phyloP scores from a whole-genome alignment of 176 grass and related monocot species.

The Triticum timopheevii region DNA sequence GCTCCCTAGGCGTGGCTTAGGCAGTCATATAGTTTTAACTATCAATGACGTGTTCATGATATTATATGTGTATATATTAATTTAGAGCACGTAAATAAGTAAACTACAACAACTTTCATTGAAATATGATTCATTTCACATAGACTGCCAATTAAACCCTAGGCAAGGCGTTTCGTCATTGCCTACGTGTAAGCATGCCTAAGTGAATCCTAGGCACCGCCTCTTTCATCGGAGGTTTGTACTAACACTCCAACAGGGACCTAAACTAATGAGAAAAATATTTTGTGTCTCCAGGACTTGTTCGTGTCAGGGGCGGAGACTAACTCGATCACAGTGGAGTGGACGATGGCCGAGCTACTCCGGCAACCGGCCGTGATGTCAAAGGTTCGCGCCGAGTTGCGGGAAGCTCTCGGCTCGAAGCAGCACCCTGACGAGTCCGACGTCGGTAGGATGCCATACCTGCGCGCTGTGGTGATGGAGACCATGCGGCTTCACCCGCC shows the following conservation, averaged over 20 bases:
- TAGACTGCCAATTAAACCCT: no score
- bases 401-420: constrained; percentile 33
- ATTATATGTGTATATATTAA: no score
- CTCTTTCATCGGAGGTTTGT: background rate
- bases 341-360: constrained; percentile 71
- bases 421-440: constrained; percentile 28
- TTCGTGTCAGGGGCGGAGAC: constrained; percentile 51
- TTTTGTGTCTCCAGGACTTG: constrained; percentile 27
- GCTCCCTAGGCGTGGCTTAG: no score
- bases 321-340: constrained; percentile 56
- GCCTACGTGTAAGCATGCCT: background rate
- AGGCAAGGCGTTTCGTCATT: no score
- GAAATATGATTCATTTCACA: no score
- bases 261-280: background rate
- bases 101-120: no score
- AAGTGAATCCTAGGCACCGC: background rate
- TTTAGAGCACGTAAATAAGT: no score
- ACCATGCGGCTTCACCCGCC: constrained; percentile 59
- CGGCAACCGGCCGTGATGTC: constrained; percentile 48
- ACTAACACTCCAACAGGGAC: background rate
- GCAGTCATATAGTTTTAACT: no score
- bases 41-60: no score
- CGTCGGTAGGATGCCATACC: constrained; percentile 42
- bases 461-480: constrained; percentile 63
- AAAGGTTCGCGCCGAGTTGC: constrained; percentile 56